A percentile compares a stretch with the other conserved stretches of the same genome.
Conservation (phyloP, 306 rosid species). For the Cyclanthera cordifolia region DNA sequence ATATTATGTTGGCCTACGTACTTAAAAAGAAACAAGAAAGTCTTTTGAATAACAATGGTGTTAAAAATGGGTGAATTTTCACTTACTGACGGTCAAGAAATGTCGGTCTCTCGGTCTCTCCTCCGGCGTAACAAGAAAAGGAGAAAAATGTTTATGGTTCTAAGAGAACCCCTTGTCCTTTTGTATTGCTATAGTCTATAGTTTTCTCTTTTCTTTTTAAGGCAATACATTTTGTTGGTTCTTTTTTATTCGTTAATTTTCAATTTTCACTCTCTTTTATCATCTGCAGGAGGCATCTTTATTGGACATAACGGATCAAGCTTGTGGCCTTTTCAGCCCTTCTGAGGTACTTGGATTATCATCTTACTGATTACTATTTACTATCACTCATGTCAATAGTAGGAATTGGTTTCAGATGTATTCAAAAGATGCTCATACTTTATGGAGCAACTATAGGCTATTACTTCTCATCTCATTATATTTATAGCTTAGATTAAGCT, state of each 20-base stretch:
- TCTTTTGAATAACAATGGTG: not conserved
- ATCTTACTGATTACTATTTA: constrained; percentile 7
- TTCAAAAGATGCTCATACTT: not conserved
- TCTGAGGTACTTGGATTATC: constrained; percentile 42
- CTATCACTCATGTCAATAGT: not conserved
- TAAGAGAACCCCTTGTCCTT: not conserved
- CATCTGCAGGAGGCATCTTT: constrained; percentile 80
- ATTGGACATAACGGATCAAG: constrained; percentile 68
- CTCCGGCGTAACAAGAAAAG: too few relatives aligned
- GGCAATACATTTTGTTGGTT: not conserved
- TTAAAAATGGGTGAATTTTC: not conserved
- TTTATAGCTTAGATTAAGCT: not conserved
- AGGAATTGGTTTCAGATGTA: not conserved
- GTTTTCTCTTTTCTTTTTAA: not conserved
- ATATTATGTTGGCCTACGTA: not conserved
- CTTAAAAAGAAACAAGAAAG: not conserved
- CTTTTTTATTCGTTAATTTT: not conserved
- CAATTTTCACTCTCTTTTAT: constrained; percentile 4
- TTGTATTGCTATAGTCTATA: not conserved
- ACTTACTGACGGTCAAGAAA: not conserved
- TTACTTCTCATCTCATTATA: not conserved
- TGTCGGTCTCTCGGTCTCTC: not conserved
- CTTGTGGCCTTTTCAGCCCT: constrained; percentile 65
- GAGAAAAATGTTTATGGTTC: not conserved
- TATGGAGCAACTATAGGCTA: not conserved